Percentiles rank a stretch among this genome's conserved stretches.
Conservation (phyloP, 2,329 filamentous ascomycete species). For the Aspergillus terreus region DNA sequence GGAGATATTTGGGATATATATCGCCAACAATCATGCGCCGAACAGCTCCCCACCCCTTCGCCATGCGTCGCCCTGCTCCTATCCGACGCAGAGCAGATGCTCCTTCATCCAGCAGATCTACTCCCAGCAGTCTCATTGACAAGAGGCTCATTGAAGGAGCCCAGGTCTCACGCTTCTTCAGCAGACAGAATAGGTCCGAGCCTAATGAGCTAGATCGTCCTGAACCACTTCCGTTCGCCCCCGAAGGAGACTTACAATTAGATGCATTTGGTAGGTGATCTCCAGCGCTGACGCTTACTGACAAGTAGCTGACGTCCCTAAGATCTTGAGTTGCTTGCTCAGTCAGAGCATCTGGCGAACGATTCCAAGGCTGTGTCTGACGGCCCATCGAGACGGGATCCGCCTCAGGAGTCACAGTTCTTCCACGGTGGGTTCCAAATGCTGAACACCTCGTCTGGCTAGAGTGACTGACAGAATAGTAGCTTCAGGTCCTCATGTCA, state of each 20-base stretch:
- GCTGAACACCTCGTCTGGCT: background rate
- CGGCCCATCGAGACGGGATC: background rate
- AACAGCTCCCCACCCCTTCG: slow-evolving; percentile 5
- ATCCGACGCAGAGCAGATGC: slow-evolving; percentile 9
- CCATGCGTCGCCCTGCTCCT: slow-evolving; percentile 7
- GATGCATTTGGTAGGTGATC: slow-evolving; percentile 48
- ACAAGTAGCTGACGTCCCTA: background rate
- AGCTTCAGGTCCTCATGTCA: slow-evolving; percentile 17
- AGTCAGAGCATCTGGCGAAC: slow-evolving; percentile 18
- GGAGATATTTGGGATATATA: background rate
- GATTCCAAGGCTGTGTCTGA: slow-evolving; percentile 3
- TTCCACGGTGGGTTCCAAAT: slow-evolving; percentile 25
- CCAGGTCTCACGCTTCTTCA: slow-evolving; percentile 10
- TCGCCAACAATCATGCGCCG: slow-evolving; percentile 14
- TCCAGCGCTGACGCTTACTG: background rate
- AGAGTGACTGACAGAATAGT: background rate
- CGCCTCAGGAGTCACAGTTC: slow-evolving; percentile 18
- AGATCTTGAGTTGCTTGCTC: slow-evolving; percentile 39
- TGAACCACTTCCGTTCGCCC: background rate
- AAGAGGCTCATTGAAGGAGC: slow-evolving; percentile 22
- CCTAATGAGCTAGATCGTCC: background rate
- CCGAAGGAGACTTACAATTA: slow-evolving; percentile 31
- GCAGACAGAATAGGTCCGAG: background rate
- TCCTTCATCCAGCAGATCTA: slow-evolving; percentile 2
- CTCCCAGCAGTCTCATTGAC: slow-evolving; percentile 16